Evolutionary conservation across 129 eudicot genomes (phyloP), one percentile per base, ranked within the genome.

Genomic region (Heracleum sosnowskyi): DNA sequence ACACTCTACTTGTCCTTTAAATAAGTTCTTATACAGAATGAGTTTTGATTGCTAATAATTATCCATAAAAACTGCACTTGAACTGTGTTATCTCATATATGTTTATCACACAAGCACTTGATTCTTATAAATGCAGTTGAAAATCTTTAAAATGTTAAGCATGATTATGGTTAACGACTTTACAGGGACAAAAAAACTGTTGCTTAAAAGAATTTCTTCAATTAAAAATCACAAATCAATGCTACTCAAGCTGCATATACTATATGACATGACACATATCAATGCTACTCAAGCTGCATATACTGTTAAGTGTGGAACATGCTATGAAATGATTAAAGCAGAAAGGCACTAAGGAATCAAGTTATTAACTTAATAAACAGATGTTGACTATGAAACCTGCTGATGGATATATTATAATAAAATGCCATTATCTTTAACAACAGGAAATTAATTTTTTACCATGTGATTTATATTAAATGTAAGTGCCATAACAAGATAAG

Each of bases 401-500:
- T 62, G 31, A 78, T 77, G 80, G 22, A 24, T 55, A n/a, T 57
- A 26, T 53, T 37, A 15, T 36, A 36, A 18, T 31, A 31, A 31
- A 76, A 55, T n/a, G n/a, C 10, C 77, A 26, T 73, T 13, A 42
- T 73, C 57, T 73, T 73, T 16, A 40, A 26, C 36, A 44, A 73
- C 77, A 73, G 18, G 57, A 28, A 60, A 57, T 0, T 12, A 12
- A 55, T 57, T 55, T 35, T 34, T 55, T 26, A 62, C 55, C 24
- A 29, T 20, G 13, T 55, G 28, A 57, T 40, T 60, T 63, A 15
- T 62, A 77, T 16, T 35, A 36, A 13, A 5, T 24, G n/a, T 4
- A 22, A 4, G 64, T 77, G 28, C 53, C 57, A 60, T 10, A 60
- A 26, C 71, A 76, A 53, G 28, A 76, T 31, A 77, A 77, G 62